These are phyloP conservation scores for rapeseed (Brassica napus) DNA, from an alignment of 345 rosid species.

Conservation along the genomic window DNA sequence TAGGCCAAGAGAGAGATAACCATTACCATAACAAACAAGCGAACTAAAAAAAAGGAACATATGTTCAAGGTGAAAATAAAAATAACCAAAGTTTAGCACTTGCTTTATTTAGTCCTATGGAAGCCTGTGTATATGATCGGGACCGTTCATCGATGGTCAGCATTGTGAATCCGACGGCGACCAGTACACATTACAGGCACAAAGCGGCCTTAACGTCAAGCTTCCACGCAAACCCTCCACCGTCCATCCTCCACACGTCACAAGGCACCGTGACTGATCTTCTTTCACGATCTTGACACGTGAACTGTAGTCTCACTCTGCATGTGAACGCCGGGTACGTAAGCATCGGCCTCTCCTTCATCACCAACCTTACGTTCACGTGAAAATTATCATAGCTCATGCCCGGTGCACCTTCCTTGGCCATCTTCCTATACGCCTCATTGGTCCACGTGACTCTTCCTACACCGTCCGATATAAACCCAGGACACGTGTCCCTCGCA, in stretches of 20 bases:
- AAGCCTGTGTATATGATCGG: background rate
- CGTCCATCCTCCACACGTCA: constrained; percentile 81
- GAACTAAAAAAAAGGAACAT: background rate
- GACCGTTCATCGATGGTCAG: constrained; percentile 11
- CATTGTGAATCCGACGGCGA: background rate
- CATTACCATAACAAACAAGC: background rate
- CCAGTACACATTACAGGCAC: constrained; percentile 33
- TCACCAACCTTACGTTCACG: constrained; percentile 60
- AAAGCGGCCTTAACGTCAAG: constrained; percentile 81
- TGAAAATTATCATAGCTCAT: constrained; percentile 18
- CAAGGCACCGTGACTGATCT: constrained; percentile 70
- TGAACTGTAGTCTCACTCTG: constrained; percentile 67
- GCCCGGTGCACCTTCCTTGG: constrained; percentile 39
- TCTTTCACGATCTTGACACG: constrained; percentile 49
- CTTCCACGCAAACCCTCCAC: constrained; percentile 86
- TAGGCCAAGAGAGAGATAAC: constrained; percentile 7
- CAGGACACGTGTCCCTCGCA: constrained; percentile 78
- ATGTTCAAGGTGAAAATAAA: constrained; percentile 26
- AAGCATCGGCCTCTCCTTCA: constrained; percentile 49
- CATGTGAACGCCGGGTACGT: constrained; percentile 63
- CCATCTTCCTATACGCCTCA: constrained; percentile 66
- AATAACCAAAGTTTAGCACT: constrained; percentile 6
- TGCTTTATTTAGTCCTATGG: background rate
- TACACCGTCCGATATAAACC: constrained; percentile 62
- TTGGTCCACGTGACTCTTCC: constrained; percentile 80